Evolutionary conservation across 75 land plant genomes (phyloP).

Genomic region (Pinus albicaulis): DNA sequence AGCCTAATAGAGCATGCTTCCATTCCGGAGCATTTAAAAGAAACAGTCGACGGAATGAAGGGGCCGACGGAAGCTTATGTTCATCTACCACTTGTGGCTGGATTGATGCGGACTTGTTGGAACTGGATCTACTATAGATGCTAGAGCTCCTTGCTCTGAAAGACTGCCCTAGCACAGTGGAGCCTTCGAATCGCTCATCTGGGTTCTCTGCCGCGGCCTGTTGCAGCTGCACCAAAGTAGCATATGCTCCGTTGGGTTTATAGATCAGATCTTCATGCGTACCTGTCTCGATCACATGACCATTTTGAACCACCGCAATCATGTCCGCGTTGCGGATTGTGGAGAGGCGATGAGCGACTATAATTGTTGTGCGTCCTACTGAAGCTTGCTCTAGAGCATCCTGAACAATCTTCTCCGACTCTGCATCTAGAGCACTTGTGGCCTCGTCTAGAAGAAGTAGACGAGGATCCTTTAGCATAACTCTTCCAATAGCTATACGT

Average conservation of each 20-base stretch:
- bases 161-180: constrained; percentile 17
- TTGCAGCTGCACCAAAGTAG: constrained; percentile 14
- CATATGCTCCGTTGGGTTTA: constrained; percentile 13
- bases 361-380: constrained; percentile 31
- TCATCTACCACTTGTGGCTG: not conserved
- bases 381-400: constrained; percentile 21
- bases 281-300: constrained; percentile 17
- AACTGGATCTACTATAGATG: constrained; percentile 9
- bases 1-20: constrained; percentile 53
- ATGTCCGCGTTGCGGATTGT: constrained; percentile 25
- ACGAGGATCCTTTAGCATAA: constrained; percentile 20
- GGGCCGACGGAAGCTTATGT: constrained; percentile 6
- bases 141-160: not conserved
- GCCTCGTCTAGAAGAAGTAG: constrained; percentile 33
- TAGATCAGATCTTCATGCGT: constrained; percentile 9
- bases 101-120: constrained; percentile 4
- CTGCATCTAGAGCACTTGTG: constrained; percentile 35
- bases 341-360: constrained; percentile 37
- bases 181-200: not conserved
- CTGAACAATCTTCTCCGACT: constrained; percentile 32
- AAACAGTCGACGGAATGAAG: constrained; percentile 52
- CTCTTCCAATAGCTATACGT: constrained; percentile 33
- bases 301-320: constrained; percentile 31
- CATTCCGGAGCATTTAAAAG: constrained; percentile 68
- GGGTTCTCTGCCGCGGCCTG: not conserved